Evolutionary conservation across 1,139 yeast species (phyloP).

Genomic region (Saccharomyces hybrid): DNA sequence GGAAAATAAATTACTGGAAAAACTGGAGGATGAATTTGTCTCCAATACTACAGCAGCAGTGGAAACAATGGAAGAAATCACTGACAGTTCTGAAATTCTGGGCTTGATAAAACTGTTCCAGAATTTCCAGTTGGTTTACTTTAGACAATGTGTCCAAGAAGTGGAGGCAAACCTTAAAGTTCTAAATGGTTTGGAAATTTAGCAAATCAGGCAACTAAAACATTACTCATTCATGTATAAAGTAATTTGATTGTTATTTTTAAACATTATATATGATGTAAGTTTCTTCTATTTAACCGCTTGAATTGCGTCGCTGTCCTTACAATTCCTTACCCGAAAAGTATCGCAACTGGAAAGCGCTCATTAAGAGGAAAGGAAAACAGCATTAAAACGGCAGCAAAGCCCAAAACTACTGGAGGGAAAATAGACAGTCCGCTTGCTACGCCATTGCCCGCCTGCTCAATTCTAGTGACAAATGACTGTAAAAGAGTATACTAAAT

Average conservation of each 20-base stretch:
- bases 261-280: neutral
- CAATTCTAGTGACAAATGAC: conserved; percentile 3
- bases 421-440: neutral
- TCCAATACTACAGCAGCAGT: conserved; percentile 70
- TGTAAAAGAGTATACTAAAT: conserved; percentile 3
- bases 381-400: neutral
- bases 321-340: neutral
- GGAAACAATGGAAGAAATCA: conserved; percentile 63
- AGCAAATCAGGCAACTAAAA: neutral
- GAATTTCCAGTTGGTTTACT: conserved; percentile 60
- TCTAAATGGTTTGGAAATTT: conserved; percentile 33
- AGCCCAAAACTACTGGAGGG: neutral
- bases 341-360: neutral
- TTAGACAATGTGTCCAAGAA: conserved; percentile 44
- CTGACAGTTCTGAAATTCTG: conserved; percentile 58
- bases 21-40: conserved; percentile 69
- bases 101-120: conserved; percentile 55
- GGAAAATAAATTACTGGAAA: conserved; percentile 38
- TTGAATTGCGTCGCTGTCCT: neutral
- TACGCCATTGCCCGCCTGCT: neutral
- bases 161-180: conserved; percentile 37
- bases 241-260: neutral
- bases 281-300: neutral
- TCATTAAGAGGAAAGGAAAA: neutral
- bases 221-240: neutral